A percentile compares a stretch with the other conserved stretches of the same genome.
Evolutionary conservation across 805 yeast genomes (phyloP).

Genomic region (Yamadazyma sp.): DNA sequence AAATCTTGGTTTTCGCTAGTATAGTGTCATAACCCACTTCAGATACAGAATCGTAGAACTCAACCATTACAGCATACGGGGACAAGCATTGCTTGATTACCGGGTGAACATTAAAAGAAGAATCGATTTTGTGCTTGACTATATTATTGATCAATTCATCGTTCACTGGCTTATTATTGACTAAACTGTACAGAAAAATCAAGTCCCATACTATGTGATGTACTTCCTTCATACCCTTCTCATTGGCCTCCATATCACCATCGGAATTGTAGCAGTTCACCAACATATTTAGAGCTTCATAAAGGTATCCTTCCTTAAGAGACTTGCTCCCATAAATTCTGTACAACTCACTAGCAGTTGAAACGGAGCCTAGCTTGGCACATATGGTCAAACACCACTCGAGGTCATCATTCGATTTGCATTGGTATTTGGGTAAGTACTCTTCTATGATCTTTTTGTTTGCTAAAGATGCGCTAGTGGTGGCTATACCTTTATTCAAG

Average conservation of each 20-base stretch:
- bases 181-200: slow-evolving; percentile 58
- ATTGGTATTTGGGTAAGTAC: slow-evolving; percentile 58
- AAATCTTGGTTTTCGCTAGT: slow-evolving; percentile 22
- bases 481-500: slow-evolving; percentile 38
- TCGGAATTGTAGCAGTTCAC: slow-evolving; percentile 57
- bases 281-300: slow-evolving; percentile 64
- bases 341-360: slow-evolving; percentile 57
- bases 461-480: slow-evolving; percentile 37
- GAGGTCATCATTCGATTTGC: slow-evolving; percentile 68
- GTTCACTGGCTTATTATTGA: slow-evolving; percentile 52
- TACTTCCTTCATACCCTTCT: slow-evolving; percentile 41
- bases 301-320: slow-evolving; percentile 52
- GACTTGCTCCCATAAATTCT: slow-evolving; percentile 48
- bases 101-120: slow-evolving; percentile 45
- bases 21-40: slow-evolving; percentile 12
- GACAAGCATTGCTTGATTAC: slow-evolving; percentile 65
- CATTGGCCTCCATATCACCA: slow-evolving; percentile 14
- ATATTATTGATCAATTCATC: slow-evolving; percentile 56
- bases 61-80: slow-evolving; percentile 65
- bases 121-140: slow-evolving; percentile 36
- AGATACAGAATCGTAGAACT: slow-evolving; percentile 40
- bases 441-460: slow-evolving; percentile 47
- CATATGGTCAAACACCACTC: slow-evolving; percentile 78
- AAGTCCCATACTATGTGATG: slow-evolving; percentile 56
- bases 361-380: slow-evolving; percentile 61